These are phyloP conservation scores for Pelargonium myrrhifolium DNA, from an alignment of 441 rosid genomes.

Conservation along the genomic window DNA sequence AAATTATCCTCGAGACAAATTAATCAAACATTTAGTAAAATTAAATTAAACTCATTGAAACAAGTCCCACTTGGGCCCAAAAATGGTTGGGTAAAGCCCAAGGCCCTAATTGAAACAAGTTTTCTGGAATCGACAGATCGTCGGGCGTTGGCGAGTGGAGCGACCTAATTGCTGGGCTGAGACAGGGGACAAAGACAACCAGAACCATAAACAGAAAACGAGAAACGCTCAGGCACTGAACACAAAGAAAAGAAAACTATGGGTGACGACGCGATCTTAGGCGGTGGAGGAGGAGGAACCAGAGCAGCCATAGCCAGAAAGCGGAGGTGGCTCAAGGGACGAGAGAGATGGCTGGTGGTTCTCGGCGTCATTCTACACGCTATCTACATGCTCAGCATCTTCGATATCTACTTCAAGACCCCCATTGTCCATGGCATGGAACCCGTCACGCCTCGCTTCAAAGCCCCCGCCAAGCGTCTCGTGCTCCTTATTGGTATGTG, in stretches of 20 bases:
- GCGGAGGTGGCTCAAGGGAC: conserved; percentile 51
- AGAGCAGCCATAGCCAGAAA: conserved; percentile 22
- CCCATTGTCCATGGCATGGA: conserved; percentile 97
- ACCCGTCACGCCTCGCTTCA: conserved; percentile 67
- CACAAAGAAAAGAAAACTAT: conserved; percentile 17
- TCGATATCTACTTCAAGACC: conserved; percentile 95
- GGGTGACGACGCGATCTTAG: conserved; percentile 70
- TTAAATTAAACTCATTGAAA: too few species aligned
- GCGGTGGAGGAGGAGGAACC: conserved; percentile 31
- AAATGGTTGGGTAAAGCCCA: not conserved
- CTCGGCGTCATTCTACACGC: conserved; percentile 81
- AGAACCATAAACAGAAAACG: not conserved
- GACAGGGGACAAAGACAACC: not conserved
- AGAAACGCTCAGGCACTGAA: not conserved
- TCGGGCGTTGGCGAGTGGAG: not conserved
- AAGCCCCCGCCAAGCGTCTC: conserved; percentile 81
- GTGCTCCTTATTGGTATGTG: conserved; percentile 69
- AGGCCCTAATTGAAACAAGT: not conserved
- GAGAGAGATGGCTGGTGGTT: conserved; percentile 75
- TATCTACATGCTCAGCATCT: conserved; percentile 85
- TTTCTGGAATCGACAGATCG: not conserved
- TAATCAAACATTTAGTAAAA: too few species aligned
- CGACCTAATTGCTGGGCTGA: too few species aligned
- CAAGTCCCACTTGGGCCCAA: conserved; percentile 2
- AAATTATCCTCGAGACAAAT: too few species aligned